phyloP scores from a whole-genome alignment of 441 rosid genomes.

The Populus hybrid region DNA sequence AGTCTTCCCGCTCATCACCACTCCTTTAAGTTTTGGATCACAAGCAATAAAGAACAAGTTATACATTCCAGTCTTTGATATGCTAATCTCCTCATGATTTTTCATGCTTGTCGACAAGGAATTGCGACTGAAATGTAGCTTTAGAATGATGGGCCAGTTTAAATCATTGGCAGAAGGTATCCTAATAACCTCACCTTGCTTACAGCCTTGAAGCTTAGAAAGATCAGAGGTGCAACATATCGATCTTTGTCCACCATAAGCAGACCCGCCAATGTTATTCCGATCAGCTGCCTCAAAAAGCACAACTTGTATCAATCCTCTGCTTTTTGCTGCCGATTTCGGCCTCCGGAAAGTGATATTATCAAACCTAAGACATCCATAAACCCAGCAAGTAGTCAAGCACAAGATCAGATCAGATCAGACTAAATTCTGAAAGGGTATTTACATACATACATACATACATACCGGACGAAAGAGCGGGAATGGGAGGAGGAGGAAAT shows the following conservation, averaged over 20 bases:
- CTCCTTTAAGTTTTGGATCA: conserved; percentile 75
- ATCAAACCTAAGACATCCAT: conserved; percentile 48
- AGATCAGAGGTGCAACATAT: conserved; percentile 97
- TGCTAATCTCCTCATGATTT: conserved; percentile 35
- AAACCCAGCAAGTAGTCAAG: not conserved
- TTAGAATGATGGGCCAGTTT: conserved; percentile 79
- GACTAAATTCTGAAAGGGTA: not conserved
- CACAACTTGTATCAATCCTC: conserved; percentile 69
- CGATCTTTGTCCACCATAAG: conserved; percentile 96
- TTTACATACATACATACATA: conserved; percentile 21
- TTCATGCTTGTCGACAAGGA: conserved; percentile 40
- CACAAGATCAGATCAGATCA: not conserved
- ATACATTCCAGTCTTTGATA: conserved; percentile 82
- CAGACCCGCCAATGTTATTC: conserved; percentile 92
- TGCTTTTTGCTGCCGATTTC: conserved; percentile 36
- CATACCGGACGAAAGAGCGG: conserved; percentile 60
- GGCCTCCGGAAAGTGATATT: conserved; percentile 70
- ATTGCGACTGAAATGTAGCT: conserved; percentile 53
- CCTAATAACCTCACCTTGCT: conserved; percentile 84
- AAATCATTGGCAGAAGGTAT: conserved; percentile 66
- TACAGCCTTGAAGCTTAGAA: conserved; percentile 89
- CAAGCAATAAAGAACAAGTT: conserved; percentile 83
- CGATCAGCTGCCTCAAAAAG: conserved; percentile 94
- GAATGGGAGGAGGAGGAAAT: conserved; percentile 39
- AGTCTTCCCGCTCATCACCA: conserved; percentile 84